Base-by-base conservation (phyloP, 441 rosid species). In the Melastoma candidum region DNA sequence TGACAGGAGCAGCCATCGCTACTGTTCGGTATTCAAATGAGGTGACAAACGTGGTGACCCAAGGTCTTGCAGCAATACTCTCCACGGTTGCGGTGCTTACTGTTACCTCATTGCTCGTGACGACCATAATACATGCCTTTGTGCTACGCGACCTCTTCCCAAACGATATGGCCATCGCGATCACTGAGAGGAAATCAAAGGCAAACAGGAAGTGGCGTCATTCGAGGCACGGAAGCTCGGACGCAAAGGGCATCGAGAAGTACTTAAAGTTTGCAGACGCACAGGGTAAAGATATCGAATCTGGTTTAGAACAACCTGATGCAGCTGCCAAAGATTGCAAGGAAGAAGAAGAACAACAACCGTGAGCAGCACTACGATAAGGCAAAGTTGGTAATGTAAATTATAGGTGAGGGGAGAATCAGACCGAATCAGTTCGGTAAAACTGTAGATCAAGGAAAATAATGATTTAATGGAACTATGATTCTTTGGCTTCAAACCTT, bases 101-200 rank as follows among this genome's bases (percentile, higher is more conserved):
- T 0, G 87, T 82, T 29, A 63, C 74, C 27, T 74, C 78, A 56
- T 80, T 85, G 36, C 77, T 92, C 0, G 68, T 70, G 41, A 52
- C 83, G 7, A 87, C 96, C 0, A 65, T 80, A 25, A 2, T 77
- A 44, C 96, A 85, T 32, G 95, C 92, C 46, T 84, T 92, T 55
- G 80, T 84, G 41, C 67, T 69, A 29, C 56, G 68, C 1, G 77
- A 84, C 74, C 90, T 92, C 59, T 88, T 92, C 76, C 95, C 92
- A 26, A 85, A 92, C 49, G 98, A 88, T 71, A 78, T 85, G 0
- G 87, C 79, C 56, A 84, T 92, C 49, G 97, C 98, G 53, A 92
- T 92, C 58, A 82, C 86, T 48, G 68, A 76, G 44, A 77, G 71
- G 65, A 82, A 58, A 65, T 83, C 82, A 2, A 79, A 78, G 52